These are phyloP conservation scores for Clonostachys solani DNA, from an alignment of 2,329 filamentous ascomycete genomes.

Conservation along the genomic window DNA sequence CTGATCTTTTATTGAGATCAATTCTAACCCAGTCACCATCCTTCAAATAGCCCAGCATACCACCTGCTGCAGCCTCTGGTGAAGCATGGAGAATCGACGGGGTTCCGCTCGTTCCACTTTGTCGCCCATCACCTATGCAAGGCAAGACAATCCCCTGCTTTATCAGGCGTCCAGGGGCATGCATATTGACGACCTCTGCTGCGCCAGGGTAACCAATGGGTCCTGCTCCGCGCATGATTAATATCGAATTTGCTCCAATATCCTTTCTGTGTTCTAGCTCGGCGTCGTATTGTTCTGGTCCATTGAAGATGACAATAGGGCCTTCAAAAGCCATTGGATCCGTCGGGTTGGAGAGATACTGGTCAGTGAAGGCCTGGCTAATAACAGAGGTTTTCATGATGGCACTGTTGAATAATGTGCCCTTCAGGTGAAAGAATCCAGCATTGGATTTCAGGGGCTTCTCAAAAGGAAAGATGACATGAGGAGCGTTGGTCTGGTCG, in stretches of 20 bases:
- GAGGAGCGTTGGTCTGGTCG: conserved; percentile 42
- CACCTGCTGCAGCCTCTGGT: conserved; percentile 49
- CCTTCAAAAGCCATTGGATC: conserved; percentile 44
- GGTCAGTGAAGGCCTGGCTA: conserved; percentile 33
- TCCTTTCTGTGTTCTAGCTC: conserved; percentile 24
- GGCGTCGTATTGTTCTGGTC: conserved; percentile 40
- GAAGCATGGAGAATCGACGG: conserved; percentile 52
- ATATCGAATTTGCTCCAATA: conserved; percentile 1
- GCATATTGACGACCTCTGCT: conserved; percentile 49
- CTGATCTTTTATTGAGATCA: conserved; percentile 40
- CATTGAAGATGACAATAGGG: conserved; percentile 42
- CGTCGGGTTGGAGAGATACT: conserved; percentile 36
- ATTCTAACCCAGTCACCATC: conserved; percentile 46
- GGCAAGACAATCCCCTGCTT: conserved; percentile 39
- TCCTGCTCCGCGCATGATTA: conserved; percentile 27
- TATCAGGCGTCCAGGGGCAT: conserved; percentile 36
- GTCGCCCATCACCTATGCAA: conserved; percentile 49
- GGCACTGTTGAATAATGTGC: conserved; percentile 44
- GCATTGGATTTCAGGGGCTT: conserved; percentile 42
- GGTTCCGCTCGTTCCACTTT: conserved; percentile 49
- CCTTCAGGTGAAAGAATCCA: conserved; percentile 43
- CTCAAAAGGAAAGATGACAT: conserved; percentile 37
- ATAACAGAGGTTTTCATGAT: conserved; percentile 51
- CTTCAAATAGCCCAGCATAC: conserved; percentile 43
- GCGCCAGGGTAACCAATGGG: conserved; percentile 45